Conservation (phyloP, 1,139 yeast genomes). For the Candida gigantensis region DNA sequence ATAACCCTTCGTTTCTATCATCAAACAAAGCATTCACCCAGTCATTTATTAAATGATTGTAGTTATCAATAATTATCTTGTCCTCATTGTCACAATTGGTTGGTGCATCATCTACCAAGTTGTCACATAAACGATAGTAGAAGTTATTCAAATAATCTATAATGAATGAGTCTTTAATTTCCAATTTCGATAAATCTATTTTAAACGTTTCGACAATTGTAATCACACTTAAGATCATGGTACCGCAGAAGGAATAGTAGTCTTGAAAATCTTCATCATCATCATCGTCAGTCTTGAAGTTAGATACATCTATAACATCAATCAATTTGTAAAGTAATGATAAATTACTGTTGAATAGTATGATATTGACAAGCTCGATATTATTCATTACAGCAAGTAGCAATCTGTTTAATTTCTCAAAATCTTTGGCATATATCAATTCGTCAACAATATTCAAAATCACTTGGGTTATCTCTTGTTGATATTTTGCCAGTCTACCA, state of each 20-base stretch:
- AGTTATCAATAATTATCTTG: constrained; percentile 33
- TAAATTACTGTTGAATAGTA: constrained; percentile 35
- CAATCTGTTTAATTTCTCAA: constrained; percentile 50
- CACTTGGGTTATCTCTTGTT: constrained; percentile 35
- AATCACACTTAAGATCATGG: constrained; percentile 51
- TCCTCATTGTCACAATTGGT: constrained; percentile 27
- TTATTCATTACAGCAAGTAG: constrained; percentile 47
- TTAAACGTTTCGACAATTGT: constrained; percentile 47
- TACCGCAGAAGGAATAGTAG: constrained; percentile 66
- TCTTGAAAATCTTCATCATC: constrained; percentile 68
- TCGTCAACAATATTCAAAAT: constrained; percentile 37
- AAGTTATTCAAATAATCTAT: constrained; percentile 37
- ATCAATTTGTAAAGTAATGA: constrained; percentile 26
- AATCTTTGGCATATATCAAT: constrained; percentile 40
- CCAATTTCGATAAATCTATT: constrained; percentile 31
- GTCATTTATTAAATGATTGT: constrained; percentile 56
- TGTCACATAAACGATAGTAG: constrained; percentile 33
- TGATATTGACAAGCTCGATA: constrained; percentile 40
- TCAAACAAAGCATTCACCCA: constrained; percentile 86
- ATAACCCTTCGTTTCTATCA: constrained; percentile 70
- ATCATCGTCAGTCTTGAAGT: constrained; percentile 36
- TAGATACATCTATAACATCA: constrained; percentile 35
- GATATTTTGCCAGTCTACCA: constrained; percentile 41
- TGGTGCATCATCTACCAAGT: constrained; percentile 25
- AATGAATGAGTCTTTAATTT: constrained; percentile 31